Conservation (phyloP, 495 filamentous ascomycete species). For the Penicillium atrosanguineum region DNA sequence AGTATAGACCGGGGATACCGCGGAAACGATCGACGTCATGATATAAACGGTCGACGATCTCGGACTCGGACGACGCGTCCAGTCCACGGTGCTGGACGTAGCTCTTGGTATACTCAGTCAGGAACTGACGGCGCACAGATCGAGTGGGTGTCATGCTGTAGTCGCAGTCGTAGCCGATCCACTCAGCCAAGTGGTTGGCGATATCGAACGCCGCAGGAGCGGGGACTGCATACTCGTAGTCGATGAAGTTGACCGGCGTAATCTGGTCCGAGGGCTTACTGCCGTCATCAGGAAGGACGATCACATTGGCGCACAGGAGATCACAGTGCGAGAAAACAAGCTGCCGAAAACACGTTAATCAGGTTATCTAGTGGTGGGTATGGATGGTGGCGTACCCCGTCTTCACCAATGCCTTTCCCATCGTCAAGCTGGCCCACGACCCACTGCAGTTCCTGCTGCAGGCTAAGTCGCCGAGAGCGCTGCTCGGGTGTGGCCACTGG, state of each 20-base stretch:
- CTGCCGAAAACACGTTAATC: constrained; percentile 40
- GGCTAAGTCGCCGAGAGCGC: constrained; percentile 55
- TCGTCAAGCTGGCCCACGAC: constrained; percentile 69
- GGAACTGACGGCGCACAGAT: constrained; percentile 74
- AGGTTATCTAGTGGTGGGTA: neutral
- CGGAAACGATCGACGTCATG: constrained; percentile 83
- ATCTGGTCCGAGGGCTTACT: constrained; percentile 31
- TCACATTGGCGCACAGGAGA: constrained; percentile 91
- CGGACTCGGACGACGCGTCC: constrained; percentile 49
- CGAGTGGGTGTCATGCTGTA: constrained; percentile 77
- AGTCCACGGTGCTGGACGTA: constrained; percentile 40
- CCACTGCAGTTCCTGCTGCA: constrained; percentile 73
- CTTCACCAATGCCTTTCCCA: constrained; percentile 66
- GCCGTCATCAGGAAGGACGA: constrained; percentile 60
- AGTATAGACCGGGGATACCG: constrained; percentile 86
- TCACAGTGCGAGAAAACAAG: constrained; percentile 95
- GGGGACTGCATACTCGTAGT: constrained; percentile 95
- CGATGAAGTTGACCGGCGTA: constrained; percentile 79
- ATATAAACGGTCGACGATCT: constrained; percentile 63
- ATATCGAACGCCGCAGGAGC: constrained; percentile 97
- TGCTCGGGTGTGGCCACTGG: constrained; percentile 68
- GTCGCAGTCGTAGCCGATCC: constrained; percentile 96
- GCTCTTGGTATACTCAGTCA: constrained; percentile 71
- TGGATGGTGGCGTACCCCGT: constrained; percentile 57
- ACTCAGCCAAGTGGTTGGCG: constrained; percentile 99